Evolutionary conservation across 2,329 filamentous ascomycete species (phyloP).

Genomic region (Lecanicillium sp.): DNA sequence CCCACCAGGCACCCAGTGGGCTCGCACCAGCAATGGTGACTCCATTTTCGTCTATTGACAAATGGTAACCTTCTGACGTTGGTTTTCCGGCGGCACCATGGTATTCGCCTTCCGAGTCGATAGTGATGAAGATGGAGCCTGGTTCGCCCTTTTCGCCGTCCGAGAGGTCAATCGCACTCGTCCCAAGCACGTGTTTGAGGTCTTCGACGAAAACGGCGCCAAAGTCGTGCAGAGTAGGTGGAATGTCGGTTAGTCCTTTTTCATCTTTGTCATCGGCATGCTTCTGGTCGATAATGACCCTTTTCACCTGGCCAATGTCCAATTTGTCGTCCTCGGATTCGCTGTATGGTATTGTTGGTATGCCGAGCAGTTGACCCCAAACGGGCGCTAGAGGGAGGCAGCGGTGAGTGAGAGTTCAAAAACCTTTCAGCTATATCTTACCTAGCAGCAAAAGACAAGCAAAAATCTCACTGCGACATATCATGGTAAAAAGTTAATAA

Average conservation of each 20-base stretch:
- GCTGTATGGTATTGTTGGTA: constrained; percentile 26
- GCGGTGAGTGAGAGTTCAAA: no score
- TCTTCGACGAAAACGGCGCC: constrained; percentile 33
- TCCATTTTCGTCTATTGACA: constrained; percentile 29
- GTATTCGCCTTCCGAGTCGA: constrained; percentile 30
- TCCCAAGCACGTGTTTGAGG: constrained; percentile 17
- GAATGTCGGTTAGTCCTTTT: constrained; percentile 39
- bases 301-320: constrained; percentile 17
- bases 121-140: constrained; percentile 34
- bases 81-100: constrained; percentile 34
- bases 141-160: constrained; percentile 8
- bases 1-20: constrained; percentile 49
- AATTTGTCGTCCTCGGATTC: constrained; percentile 15
- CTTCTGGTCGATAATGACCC: constrained; percentile 33
- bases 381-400: not conserved
- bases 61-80: constrained; percentile 40
- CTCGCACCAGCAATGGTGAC: constrained; percentile 42
- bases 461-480: no score
- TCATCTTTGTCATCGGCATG: constrained; percentile 32
- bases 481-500: no score
- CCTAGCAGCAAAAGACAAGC: no score
- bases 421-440: no score
- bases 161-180: constrained; percentile 20
- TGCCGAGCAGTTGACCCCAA: constrained; percentile 13
- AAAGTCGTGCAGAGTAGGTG: constrained; percentile 38